Percentiles rank a stretch among this genome's conserved stretches.
Evolutionary conservation across 2,329 filamentous ascomycete genomes (phyloP).

Genomic region (Daldinia eschscholtzii): DNA sequence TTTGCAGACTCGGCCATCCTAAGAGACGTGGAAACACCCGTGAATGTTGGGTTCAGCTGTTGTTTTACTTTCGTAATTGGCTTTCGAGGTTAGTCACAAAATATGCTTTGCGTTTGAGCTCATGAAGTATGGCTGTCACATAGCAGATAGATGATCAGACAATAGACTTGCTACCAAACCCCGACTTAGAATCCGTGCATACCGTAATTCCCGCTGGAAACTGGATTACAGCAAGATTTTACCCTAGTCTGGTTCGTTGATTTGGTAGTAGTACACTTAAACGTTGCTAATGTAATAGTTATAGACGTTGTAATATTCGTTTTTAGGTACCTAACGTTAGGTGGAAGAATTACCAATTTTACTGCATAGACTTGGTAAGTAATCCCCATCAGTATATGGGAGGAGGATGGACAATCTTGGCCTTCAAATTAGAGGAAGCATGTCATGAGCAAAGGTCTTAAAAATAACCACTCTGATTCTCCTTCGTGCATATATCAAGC

Average conservation of each 20-base stretch:
- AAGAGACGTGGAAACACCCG: conserved; percentile 19
- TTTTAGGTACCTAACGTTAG: not conserved
- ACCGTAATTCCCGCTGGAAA: conserved; percentile 1
- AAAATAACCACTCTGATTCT: too few species aligned
- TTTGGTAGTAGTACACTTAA: not conserved
- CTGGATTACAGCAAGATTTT: not conserved
- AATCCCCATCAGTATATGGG: not conserved
- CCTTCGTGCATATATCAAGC: not conserved
- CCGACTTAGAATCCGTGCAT: conserved; percentile 6
- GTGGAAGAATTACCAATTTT: not conserved
- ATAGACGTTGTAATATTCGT: not conserved
- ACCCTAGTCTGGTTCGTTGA: conserved; percentile 5
- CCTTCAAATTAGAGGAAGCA: not conserved
- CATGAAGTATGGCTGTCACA: conserved; percentile 27
- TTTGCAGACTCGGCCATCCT: conserved; percentile 49
- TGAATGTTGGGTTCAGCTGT: conserved; percentile 22
- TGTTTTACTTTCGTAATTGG: conserved; percentile 32
- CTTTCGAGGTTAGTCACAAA: conserved; percentile 47
- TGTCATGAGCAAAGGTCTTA: not conserved
- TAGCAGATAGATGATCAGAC: conserved; percentile 37
- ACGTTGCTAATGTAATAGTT: conserved; percentile 11
- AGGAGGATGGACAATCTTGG: not conserved
- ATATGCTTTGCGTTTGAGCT: conserved; percentile 30
- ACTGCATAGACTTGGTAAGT: not conserved
- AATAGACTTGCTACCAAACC: conserved; percentile 30